These are phyloP conservation scores for Cordyceps fumosorosea DNA, from an alignment of 2,329 filamentous ascomycete species.

Conservation along the genomic window DNA sequence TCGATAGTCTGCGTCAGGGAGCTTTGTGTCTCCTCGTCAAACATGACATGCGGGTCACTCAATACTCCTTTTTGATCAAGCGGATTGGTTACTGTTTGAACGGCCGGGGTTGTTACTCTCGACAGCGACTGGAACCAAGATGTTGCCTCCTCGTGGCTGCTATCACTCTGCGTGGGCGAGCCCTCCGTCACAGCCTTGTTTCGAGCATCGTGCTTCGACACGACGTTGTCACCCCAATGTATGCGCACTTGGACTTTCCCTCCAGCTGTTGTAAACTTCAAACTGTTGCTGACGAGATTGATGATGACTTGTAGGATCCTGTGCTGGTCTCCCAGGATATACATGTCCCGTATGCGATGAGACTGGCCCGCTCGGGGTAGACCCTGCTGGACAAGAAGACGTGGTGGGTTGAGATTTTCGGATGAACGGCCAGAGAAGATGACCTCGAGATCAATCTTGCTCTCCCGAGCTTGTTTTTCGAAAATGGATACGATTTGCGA, in stretches of 20 bases:
- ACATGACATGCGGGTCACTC: neutral
- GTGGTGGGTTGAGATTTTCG: neutral
- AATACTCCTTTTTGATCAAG: neutral
- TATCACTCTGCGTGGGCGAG: neutral
- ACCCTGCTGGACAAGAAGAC: neutral
- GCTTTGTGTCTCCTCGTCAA: neutral
- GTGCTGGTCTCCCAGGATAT: slow-evolving; percentile 87
- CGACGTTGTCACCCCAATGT: slow-evolving; percentile 57
- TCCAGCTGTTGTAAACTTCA: slow-evolving; percentile 79
- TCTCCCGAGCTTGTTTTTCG: slow-evolving; percentile 80
- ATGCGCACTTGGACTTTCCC: slow-evolving; percentile 73
- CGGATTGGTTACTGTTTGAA: neutral
- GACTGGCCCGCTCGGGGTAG: slow-evolving; percentile 22
- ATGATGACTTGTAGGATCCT: slow-evolving; percentile 89
- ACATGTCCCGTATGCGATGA: slow-evolving; percentile 74
- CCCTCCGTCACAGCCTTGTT: neutral
- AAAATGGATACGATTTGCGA: slow-evolving; percentile 82
- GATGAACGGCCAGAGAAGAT: slow-evolving; percentile 48
- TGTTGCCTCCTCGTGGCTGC: neutral
- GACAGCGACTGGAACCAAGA: neutral
- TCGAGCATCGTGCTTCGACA: neutral
- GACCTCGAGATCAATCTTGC: slow-evolving; percentile 66
- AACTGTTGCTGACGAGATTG: slow-evolving; percentile 83
- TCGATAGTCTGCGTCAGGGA: slow-evolving; percentile 38
- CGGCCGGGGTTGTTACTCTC: neutral